Evolutionary conservation across 139 green algal species (phyloP), one percentile per base, ranked within the genome.

Genomic region (Marvania coccoides): DNA sequence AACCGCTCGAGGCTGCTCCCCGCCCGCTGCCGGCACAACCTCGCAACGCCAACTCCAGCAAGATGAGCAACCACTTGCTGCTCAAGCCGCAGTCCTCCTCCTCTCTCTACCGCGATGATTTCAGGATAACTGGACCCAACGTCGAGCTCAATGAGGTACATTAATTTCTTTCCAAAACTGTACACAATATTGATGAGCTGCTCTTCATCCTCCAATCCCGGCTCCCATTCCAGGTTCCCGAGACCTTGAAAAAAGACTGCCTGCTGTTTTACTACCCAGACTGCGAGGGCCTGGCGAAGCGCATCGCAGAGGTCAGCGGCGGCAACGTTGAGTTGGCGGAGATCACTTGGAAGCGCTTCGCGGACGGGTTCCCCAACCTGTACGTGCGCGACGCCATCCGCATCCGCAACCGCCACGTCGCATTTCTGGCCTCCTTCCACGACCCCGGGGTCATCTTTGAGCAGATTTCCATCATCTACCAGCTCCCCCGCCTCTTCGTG

Each of bases 291-390:
- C 76, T 97, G 36, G 93, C 93, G 0, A 39, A 73, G 6, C 86
- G 88, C 60, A 85, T 97, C 10, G 83, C 82, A 6, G 67, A 61
- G n/a, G 62, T 61, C 46, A 87, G 74, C 61, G 53, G 67, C 10
- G 68, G 72, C 48, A 85, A 70, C 39, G 81, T 97, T 5, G 74
- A 90, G 58, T 82, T 96, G 26, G 83, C 84, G 1, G 76, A 88
- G 38, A 95, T 96, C 29, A 74, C 65, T 26, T 98, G 93, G 93
- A 83, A 79, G 85, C 90, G 63, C 10, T 99, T 98, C 67, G 76
- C 86, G 5, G 94, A 99, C 61, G 94, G 94, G 34, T 98, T 98
- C 60, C 94, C 94, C n/a, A 94, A 99, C 72, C 76, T 99, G n/a
- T 97, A 96, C 72, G 86, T 99, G 14, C 85, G 95, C 47, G 81